phyloP scores from a whole-genome alignment of 2,329 filamentous ascomycete species.

The Pseudopyrenochaeta lycopersici region DNA sequence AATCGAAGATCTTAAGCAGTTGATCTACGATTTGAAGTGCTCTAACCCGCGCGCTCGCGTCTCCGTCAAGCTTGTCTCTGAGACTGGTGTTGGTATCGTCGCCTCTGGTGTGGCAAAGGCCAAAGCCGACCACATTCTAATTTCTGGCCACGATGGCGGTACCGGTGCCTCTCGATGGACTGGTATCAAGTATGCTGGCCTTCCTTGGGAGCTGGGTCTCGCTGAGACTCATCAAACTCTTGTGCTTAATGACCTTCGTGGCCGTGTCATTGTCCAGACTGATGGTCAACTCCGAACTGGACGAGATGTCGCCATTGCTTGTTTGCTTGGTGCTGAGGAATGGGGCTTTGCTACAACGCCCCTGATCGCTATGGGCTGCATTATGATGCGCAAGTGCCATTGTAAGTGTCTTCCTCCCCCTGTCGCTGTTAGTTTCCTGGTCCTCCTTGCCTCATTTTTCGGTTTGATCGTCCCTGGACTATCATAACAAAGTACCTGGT shows the following conservation, averaged over 20 bases:
- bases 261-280: slow-evolving; percentile 94
- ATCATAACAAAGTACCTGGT: too few relatives aligned
- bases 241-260: slow-evolving; percentile 93
- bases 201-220: slow-evolving; percentile 95
- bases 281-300: slow-evolving; percentile 94
- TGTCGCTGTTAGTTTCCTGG: too few relatives aligned
- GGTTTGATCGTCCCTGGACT: too few relatives aligned
- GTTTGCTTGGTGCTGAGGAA: slow-evolving; percentile 95
- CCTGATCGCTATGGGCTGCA: slow-evolving; percentile 94
- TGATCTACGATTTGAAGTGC: slow-evolving; percentile 98
- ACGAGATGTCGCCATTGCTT: slow-evolving; percentile 92
- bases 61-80: slow-evolving; percentile 96
- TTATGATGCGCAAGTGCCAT: slow-evolving; percentile 85
- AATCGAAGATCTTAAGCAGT: slow-evolving; percentile 96
- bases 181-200: slow-evolving; percentile 97
- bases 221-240: slow-evolving; percentile 97
- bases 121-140: slow-evolving; percentile 95
- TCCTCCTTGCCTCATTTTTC: too few relatives aligned
- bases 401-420: too few relatives aligned
- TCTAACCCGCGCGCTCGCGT: slow-evolving; percentile 91
- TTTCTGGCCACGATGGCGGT: slow-evolving; percentile 95
- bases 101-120: slow-evolving; percentile 97
- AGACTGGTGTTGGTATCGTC: slow-evolving; percentile 96
- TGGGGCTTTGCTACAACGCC: slow-evolving; percentile 97
- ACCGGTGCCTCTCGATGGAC: slow-evolving; percentile 98